Percentiles rank a stretch among this genome's conserved stretches.
Evolutionary conservation across 805 yeast species (phyloP).

Genomic region (Blastobotrys americana): DNA sequence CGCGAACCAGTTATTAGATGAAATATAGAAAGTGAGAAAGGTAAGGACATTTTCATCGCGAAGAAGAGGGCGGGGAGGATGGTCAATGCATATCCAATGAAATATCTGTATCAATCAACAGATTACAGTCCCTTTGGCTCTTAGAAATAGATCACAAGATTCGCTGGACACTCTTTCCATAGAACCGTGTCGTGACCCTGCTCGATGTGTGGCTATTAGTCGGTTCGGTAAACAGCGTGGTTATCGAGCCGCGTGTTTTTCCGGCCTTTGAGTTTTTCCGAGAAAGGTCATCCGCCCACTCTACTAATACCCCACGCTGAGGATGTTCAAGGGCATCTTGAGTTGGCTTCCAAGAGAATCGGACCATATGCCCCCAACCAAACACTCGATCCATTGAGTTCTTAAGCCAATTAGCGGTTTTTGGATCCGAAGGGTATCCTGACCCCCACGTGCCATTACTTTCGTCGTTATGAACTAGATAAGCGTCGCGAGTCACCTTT

Average conservation of each 20-base stretch:
- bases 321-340: conserved; percentile 59
- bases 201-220: neutral
- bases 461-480: conserved; percentile 32
- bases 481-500: conserved; percentile 84
- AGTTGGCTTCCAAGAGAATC: conserved; percentile 95
- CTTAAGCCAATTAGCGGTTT: conserved; percentile 71
- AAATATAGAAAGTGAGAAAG: no score
- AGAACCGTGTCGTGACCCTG: neutral
- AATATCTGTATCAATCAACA: no score
- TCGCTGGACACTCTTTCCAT: neutral
- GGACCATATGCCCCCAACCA: conserved; percentile 74
- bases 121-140: no score
- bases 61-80: no score
- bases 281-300: conserved; percentile 19
- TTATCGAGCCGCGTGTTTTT: neutral
- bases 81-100: no score
- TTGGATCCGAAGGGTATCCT: conserved; percentile 93
- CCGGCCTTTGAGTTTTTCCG: conserved; percentile 6
- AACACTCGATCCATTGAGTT: conserved; percentile 58
- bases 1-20: no score
- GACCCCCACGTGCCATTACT: conserved; percentile 55
- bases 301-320: conserved; percentile 10
- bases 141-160: neutral
- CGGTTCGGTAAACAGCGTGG: neutral
- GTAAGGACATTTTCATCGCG: no score